phyloP scores from a whole-genome alignment of 352 stramenopile genomes.

The Pythium dissimile region DNA sequence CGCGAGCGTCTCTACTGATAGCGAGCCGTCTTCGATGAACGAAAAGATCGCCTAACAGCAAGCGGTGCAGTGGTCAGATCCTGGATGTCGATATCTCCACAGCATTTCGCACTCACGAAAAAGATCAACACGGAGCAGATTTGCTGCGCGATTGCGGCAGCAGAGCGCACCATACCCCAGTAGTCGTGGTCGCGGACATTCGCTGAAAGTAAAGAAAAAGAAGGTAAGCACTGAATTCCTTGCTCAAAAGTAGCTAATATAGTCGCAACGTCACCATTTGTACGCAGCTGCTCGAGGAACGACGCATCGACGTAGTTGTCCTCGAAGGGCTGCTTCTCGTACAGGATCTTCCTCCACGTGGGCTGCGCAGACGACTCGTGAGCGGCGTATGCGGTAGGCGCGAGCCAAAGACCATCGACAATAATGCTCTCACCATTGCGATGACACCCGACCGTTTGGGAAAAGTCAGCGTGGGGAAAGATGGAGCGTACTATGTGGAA shows the following conservation, averaged over 20 bases:
- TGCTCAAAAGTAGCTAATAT: too few species aligned
- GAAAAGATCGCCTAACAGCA: slow-evolving; percentile 61
- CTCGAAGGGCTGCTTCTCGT: slow-evolving; percentile 82
- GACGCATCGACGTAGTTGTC: slow-evolving; percentile 90
- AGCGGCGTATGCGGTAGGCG: too few species aligned
- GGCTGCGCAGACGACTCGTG: background rate
- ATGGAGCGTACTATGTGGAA: too few species aligned
- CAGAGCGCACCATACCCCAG: slow-evolving; percentile 79
- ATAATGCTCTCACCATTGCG: slow-evolving; percentile 2
- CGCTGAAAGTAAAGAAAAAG: slow-evolving; percentile 25
- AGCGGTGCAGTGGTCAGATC: too few species aligned
- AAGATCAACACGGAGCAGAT: slow-evolving; percentile 88
- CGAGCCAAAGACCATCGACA: too few species aligned
- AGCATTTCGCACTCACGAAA: slow-evolving; percentile 48
- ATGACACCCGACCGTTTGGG: too few species aligned
- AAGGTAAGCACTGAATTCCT: background rate
- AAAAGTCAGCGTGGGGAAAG: too few species aligned
- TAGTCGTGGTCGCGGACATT: slow-evolving; percentile 85
- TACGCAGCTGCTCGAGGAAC: slow-evolving; percentile 90
- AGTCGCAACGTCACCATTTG: slow-evolving; percentile 73
- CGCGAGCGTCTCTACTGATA: slow-evolving; percentile 57
- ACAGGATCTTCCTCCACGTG: slow-evolving; percentile 87
- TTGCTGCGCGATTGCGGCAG: slow-evolving; percentile 85
- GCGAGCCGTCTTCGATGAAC: slow-evolving; percentile 48
- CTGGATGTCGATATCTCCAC: background rate